Evolutionary conservation across 352 stramenopile genomes (phyloP), one percentile per base, ranked within the genome.

Genomic region (Globisporangium emineosum): DNA sequence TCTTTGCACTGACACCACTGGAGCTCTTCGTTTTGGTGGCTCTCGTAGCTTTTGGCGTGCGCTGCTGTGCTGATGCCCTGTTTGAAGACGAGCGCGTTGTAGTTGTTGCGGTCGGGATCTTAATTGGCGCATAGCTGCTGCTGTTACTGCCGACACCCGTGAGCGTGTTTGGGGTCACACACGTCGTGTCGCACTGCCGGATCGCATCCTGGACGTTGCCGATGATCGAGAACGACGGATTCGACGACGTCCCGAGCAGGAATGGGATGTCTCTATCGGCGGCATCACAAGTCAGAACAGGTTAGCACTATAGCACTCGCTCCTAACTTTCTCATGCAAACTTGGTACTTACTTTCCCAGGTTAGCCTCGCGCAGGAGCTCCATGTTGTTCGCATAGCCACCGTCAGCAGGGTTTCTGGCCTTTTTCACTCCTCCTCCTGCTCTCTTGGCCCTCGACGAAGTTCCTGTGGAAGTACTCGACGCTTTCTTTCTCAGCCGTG

Each of bases 191-290:
- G 57, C 81, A 89, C 60, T 83, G 76, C 21, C 81, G 80, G 9
- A 91, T 70, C n/a, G 82, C 81, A 35, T 91, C 81, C 56, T 93
- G 84, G 25, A 86, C 72, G 60, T 82, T 90, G 29, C 80, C 80
- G 50, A 90, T 87, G 19, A 93, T 66, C 9, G 81, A 91, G 66
- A 90, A 88, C 30, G 84, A 91, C 61, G 66, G 71, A 57, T 77
- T 73, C 13, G 78, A 70, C 0, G 79, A 86, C 47, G 70, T 86
- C 1, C 82, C 81, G 0, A 89, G 68, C 25, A 93, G 68, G 57
- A 93, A 93, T 19, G 82, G 82, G 19, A 90, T 79, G 8, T 89
- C 73, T 55, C 81, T 90, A 19, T 21, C 15, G n/a, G n/a, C 9
- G 33, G 33, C 9, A 17, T 40, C 15, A n/a, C 10, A 12, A 13